Evolutionary conservation across 805 yeast species (phyloP).

Genomic region (Cyberlindnera maclurae): DNA sequence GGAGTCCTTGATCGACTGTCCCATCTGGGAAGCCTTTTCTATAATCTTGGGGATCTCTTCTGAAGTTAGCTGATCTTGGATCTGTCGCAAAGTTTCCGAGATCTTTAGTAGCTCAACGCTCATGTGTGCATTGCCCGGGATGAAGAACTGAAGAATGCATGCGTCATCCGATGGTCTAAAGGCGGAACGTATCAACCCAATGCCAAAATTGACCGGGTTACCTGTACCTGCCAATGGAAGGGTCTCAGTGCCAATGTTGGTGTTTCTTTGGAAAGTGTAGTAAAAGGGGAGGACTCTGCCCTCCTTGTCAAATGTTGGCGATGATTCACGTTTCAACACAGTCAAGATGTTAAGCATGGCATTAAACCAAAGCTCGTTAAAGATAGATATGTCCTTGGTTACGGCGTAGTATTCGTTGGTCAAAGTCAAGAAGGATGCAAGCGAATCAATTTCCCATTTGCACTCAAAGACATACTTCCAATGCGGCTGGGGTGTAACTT

Average conservation of each 20-base stretch:
- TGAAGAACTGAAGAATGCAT: conserved; percentile 67
- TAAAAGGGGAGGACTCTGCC: conserved; percentile 37
- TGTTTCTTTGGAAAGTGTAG: conserved; percentile 67
- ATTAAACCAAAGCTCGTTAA: conserved; percentile 44
- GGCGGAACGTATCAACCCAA: conserved; percentile 73
- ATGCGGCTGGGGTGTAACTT: conserved; percentile 62
- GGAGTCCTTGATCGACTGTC: conserved; percentile 42
- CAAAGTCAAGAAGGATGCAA: conserved; percentile 74
- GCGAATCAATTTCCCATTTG: conserved; percentile 80
- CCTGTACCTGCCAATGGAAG: conserved; percentile 74
- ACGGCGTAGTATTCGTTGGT: conserved; percentile 60
- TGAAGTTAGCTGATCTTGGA: conserved; percentile 8
- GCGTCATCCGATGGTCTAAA: conserved; percentile 90
- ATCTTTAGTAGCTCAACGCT: conserved; percentile 49
- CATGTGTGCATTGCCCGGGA: conserved; percentile 82
- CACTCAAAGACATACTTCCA: conserved; percentile 78
- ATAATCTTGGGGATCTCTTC: conserved; percentile 27
- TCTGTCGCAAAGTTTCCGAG: conserved; percentile 22
- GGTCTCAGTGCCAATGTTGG: conserved; percentile 76
- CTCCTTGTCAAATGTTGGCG: conserved; percentile 47
- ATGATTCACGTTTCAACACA: conserved; percentile 52
- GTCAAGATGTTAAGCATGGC: conserved; percentile 47
- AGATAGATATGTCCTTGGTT: conserved; percentile 41
- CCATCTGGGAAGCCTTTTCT: conserved; percentile 28
- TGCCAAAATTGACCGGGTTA: conserved; percentile 66